Conservation (phyloP, 306 rosid genomes). For the Argentina anserina region DNA sequence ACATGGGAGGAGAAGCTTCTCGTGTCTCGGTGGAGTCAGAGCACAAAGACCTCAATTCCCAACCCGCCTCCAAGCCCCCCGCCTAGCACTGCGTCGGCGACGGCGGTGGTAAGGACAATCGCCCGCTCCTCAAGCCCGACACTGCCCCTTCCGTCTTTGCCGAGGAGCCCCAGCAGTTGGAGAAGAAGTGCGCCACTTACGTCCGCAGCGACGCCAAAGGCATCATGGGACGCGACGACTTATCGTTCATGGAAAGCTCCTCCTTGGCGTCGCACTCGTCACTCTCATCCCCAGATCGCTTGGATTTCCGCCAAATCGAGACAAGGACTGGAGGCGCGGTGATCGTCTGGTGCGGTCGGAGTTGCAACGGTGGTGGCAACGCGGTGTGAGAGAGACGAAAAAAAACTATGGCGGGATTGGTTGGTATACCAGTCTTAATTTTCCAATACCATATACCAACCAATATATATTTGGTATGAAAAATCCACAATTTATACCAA, state of each 20-base stretch:
- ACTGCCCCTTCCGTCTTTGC: conserved; percentile 21
- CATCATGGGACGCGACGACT: conserved; percentile 88
- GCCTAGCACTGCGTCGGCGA: too few relatives aligned
- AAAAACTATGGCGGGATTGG: too few relatives aligned
- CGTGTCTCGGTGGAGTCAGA: conserved; percentile 73
- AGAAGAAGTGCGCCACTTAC: conserved; percentile 75
- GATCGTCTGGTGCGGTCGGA: too few relatives aligned
- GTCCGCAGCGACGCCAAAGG: conserved; percentile 78
- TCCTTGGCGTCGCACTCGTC: conserved; percentile 57
- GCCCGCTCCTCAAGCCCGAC: conserved; percentile 70
- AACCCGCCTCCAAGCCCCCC: conserved; percentile 30
- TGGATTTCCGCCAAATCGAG: too few relatives aligned
- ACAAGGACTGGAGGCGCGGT: too few relatives aligned
- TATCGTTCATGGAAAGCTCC: conserved; percentile 59
- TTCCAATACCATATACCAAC: too few relatives aligned
- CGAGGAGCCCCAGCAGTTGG: conserved; percentile 49
- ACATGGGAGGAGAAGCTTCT: too few relatives aligned
- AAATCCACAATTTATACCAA: too few relatives aligned
- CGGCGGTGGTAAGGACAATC: conserved; percentile 43
- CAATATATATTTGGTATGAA: too few relatives aligned
- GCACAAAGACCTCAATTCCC: conserved; percentile 57
- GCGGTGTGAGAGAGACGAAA: too few relatives aligned
- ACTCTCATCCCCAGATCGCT: conserved; percentile 79
- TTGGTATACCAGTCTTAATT: too few relatives aligned
- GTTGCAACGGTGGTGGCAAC: too few relatives aligned